Conservation (phyloP, 2,329 filamentous ascomycete species). For the Nemania bipapillata region DNA sequence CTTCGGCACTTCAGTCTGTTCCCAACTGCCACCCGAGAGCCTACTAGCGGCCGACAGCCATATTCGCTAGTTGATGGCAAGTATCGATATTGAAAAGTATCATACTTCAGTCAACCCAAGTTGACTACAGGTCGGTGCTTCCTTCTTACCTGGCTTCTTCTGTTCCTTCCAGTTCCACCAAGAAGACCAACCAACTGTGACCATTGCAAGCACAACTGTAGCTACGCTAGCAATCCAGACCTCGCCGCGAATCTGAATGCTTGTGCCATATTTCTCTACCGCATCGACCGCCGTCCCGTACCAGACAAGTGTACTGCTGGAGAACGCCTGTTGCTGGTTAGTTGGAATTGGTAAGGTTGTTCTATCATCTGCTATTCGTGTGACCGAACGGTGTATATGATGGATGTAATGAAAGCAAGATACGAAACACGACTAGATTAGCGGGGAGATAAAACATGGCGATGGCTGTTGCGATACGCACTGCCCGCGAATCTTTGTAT, state of each 20-base stretch:
- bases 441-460: conserved; percentile 31
- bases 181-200: conserved; percentile 20
- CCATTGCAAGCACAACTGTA: conserved; percentile 20
- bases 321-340: conserved; percentile 11
- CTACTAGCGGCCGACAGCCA: too few relatives aligned
- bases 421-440: conserved; percentile 27
- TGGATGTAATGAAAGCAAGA: too few relatives aligned
- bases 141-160: not conserved
- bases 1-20: too few relatives aligned
- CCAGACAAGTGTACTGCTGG: conserved; percentile 22
- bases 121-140: too few relatives aligned
- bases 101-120: too few relatives aligned
- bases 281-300: conserved; percentile 3
- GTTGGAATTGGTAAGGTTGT: too few relatives aligned
- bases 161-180: conserved; percentile 24
- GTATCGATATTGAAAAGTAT: too few relatives aligned
- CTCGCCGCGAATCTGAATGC: conserved; percentile 14
- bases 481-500: conserved; percentile 16
- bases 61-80: too few relatives aligned
- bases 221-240: conserved; percentile 52
- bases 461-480: conserved; percentile 23
- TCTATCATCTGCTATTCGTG: too few relatives aligned
- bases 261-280: not conserved
- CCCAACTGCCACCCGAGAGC: too few relatives aligned
- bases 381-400: too few relatives aligned